Evolutionary conservation across 2,329 filamentous ascomycete species (phyloP).

Genomic region (Blastomyces silverae): DNA sequence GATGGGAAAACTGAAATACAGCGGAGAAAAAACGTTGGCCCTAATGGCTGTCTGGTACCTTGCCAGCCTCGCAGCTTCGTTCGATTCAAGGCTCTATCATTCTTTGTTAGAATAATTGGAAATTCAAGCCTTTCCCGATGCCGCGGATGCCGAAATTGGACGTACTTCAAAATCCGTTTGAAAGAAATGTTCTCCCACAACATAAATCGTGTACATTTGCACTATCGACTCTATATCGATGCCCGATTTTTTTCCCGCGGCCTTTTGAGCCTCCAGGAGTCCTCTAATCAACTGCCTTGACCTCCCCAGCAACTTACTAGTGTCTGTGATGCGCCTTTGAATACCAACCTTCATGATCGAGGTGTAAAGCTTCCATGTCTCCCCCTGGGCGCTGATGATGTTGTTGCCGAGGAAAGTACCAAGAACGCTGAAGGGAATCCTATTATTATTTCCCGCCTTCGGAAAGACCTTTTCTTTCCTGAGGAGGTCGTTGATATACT

Average conservation of each 20-base stretch:
- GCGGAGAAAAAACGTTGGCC: background rate
- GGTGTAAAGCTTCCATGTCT: conserved; percentile 34
- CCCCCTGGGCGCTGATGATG: conserved; percentile 37
- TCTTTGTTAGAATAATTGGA: background rate
- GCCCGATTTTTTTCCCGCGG: conserved; percentile 8
- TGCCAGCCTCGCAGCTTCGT: background rate
- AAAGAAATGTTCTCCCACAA: conserved; percentile 27
- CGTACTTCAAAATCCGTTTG: conserved; percentile 26
- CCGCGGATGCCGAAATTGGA: background rate
- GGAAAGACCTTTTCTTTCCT: conserved; percentile 29
- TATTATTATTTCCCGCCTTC: conserved; percentile 41
- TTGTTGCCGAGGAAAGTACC: conserved; percentile 38
- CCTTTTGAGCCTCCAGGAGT: conserved; percentile 24
- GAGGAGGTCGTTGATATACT: conserved; percentile 39
- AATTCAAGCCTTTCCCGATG: too few relatives aligned
- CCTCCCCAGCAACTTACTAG: conserved; percentile 23
- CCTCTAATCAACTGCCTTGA: conserved; percentile 25
- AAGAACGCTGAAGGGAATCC: conserved; percentile 38
- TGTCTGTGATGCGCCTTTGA: conserved; percentile 28
- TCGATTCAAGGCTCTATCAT: conserved; percentile 1
- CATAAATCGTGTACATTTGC: conserved; percentile 28
- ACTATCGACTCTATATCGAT: conserved; percentile 24
- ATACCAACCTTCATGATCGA: conserved; percentile 36
- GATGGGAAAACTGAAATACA: conserved; percentile 8
- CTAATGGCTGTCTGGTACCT: conserved; percentile 2